Conservation (phyloP, 179 eudicot species). For the Heliamphora pulchella region DNA sequence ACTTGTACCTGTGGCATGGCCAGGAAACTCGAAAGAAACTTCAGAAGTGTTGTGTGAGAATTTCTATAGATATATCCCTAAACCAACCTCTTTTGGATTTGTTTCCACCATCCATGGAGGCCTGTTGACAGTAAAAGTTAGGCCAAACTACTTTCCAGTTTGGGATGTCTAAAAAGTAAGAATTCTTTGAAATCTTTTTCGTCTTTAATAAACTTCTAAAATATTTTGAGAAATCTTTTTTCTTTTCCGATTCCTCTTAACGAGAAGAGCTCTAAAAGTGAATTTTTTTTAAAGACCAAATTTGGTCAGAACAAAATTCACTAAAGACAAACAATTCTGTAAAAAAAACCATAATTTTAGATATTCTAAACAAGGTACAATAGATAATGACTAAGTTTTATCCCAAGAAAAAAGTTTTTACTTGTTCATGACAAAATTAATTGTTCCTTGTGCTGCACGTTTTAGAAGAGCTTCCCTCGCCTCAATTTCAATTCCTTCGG, state of each 20-base stretch:
- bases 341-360: too few species aligned
- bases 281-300: too few species aligned
- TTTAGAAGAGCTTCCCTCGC: conserved; percentile 68
- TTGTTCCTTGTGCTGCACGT: conserved; percentile 76
- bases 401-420: conserved; percentile 18
- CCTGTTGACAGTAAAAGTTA: conserved; percentile 24
- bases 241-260: too few species aligned
- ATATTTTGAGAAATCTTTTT: too few species aligned
- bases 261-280: too few species aligned
- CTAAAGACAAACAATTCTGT: too few species aligned
- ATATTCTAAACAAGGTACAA: not conserved
- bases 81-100: conserved; percentile 73
- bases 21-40: too few species aligned
- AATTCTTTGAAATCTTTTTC: too few species aligned
- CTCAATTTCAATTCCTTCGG: conserved; percentile 80
- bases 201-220: too few species aligned
- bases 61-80: conserved; percentile 69
- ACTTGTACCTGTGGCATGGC: not conserved
- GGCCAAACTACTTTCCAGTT: not conserved
- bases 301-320: too few species aligned
- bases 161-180: too few species aligned
- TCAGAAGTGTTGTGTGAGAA: not conserved
- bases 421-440: conserved; percentile 84
- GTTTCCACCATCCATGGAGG: conserved; percentile 99
- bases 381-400: not conserved